Base-by-base conservation (phyloP, 495 filamentous ascomycete species). In the Tetracladium setigerum region DNA sequence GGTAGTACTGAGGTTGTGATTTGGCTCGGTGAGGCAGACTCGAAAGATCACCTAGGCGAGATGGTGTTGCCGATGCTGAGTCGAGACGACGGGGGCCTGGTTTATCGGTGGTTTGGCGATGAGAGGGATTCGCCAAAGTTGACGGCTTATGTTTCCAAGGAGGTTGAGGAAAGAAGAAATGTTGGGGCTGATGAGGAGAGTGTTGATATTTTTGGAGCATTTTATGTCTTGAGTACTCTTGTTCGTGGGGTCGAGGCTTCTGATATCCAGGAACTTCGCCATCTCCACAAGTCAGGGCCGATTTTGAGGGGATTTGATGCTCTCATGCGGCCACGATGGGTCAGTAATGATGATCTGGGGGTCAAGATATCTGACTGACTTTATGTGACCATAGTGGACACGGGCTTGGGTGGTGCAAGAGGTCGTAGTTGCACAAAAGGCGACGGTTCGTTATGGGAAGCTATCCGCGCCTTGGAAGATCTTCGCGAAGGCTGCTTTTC, bases 361-460 rank as follows among this genome's bases (percentile, higher is more conserved):
- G 1, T 27, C 5, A 41, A 12, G 14, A 41, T 30, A 48, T 16
- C 22, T 16, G n/a, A 44, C n/a, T 30, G 12, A 48, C 45, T 38
- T n/a, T 14, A 41, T 30, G 32, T 38, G 19, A 2, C 5, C 7
- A 16, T 30, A 53, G 50, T 53, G 50, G 50, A 18, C 32, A 19
- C 38, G 51, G 16, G 40, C 48, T 18, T 54, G 51, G 51, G 51
- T 54, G 1, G 51, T 54, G 13, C 51, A 54, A 39, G 51, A 49
- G n/a, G 40, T 41, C 3, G 46, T 49, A 1, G 46, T 54, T 14
- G 46, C 51, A 1, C 36, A 24, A 34, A 44, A 22, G 18, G 17
- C 51, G 12, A 37, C 41, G 10, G 27, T 54, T 9, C 43, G 38
- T 30, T 54, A 53, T 17, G 44, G 50, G 5, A 53, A 49, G 4